Base-by-base conservation (phyloP, 768 basidiomycete species). In the Sporobolomyces roseus region DNA sequence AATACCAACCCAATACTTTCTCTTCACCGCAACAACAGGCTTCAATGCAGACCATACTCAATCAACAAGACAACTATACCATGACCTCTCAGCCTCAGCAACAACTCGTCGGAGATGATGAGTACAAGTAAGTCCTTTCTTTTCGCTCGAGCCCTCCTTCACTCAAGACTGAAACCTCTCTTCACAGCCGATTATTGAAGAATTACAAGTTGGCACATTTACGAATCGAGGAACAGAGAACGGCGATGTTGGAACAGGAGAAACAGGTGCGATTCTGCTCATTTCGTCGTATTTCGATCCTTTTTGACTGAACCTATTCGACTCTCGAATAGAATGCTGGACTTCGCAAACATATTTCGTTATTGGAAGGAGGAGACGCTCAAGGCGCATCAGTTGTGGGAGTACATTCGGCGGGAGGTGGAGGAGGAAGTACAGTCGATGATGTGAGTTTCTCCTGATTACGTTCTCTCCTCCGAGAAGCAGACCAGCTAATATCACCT, bases 301-400 rank as follows among this genome's bases (percentile, higher is more conserved):
- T n/a, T n/a, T n/a, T n/a, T n/a, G n/a, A n/a, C n/a, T n/a, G n/a
- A n/a, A n/a, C n/a, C n/a, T n/a, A n/a, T n/a, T n/a, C n/a, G n/a
- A n/a, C n/a, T n/a, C n/a, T n/a, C n/a, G n/a, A n/a, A n/a, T 89
- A 91, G 77, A 87, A 91, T 51, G 91, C 89, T 1, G 80, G 82
- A 46, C 82, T 91, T 32, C 82, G 87, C 50, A 83, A 83, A 2
- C 85, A 89, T 43, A 90, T 93, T 72, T 82, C 85, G 12, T 78
- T 86, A 10, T 82, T 91, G 54, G 90, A 93, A 78, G 91, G 90
- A 17, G 81, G 84, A 19, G 77, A 81, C 38, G 81, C 64, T 4
- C 53, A 63, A 6, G 51, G 55, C 1, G 71, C 67, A 2, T 65
- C 61, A 3, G 71, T 72, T 6, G 61, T 72, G 23, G 71, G 71